A percentile compares a stretch with the other conserved stretches of the same genome.
Evolutionary conservation across 805 yeast genomes (phyloP).

Genomic region (Clavispora fructus): DNA sequence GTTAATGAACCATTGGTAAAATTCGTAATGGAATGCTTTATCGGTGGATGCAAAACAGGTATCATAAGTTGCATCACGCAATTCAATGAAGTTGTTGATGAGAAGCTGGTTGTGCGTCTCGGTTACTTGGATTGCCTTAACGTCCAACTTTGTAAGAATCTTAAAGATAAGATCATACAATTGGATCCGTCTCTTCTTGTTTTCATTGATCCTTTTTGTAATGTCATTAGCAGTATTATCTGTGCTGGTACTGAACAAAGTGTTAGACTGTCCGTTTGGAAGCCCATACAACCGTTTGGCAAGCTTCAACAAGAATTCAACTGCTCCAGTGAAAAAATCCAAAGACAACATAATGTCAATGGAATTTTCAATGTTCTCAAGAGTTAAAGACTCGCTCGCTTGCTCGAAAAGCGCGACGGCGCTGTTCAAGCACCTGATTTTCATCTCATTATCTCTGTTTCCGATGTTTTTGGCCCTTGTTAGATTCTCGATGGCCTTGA

Average conservation of each 20-base stretch:
- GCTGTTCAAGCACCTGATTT: conserved; percentile 59
- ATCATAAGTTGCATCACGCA: conserved; percentile 69
- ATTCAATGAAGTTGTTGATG: conserved; percentile 47
- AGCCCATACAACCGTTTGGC: conserved; percentile 54
- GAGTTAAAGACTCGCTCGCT: conserved; percentile 70
- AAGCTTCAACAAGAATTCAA: conserved; percentile 72
- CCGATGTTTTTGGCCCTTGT: conserved; percentile 80
- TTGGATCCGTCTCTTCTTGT: conserved; percentile 21
- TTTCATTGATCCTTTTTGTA: conserved; percentile 9
- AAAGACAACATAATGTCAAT: conserved; percentile 71
- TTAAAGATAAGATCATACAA: conserved; percentile 73
- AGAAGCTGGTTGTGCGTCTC: conserved; percentile 33
- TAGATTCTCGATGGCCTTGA: conserved; percentile 88
- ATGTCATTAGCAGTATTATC: conserved; percentile 4
- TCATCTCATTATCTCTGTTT: conserved; percentile 61
- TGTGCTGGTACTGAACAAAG: conserved; percentile 3
- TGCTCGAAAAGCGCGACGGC: conserved; percentile 74
- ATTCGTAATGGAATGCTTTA: conserved; percentile 82
- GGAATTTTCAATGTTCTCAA: conserved; percentile 79
- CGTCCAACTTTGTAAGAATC: conserved; percentile 67
- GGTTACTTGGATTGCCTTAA: conserved; percentile 45
- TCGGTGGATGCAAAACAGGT: conserved; percentile 72
- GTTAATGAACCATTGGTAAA: conserved; percentile 86
- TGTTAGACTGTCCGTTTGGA: conserved; percentile 2
- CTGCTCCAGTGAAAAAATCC: conserved; percentile 79